These are phyloP conservation scores for Elongisporangium senticosum DNA, from an alignment of 352 stramenopile species.

Conservation along the genomic window DNA sequence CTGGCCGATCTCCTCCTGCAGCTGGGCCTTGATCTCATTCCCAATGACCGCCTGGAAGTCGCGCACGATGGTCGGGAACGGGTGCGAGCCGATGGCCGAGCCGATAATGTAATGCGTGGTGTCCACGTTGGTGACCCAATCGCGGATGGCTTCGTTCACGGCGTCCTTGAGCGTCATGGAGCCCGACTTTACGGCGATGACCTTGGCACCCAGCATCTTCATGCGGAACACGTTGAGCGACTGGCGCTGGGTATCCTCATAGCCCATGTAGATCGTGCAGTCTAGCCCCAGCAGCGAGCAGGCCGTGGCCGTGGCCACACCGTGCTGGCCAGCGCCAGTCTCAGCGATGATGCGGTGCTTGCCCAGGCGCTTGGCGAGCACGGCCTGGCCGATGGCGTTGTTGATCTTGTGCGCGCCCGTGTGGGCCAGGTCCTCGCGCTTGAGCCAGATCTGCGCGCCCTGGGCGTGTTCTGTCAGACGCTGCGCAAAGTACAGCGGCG, in stretches of 20 bases:
- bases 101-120: conserved; percentile 99
- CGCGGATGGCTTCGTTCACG: conserved; percentile 98
- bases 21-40: conserved; percentile 91
- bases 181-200: conserved; percentile 95
- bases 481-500: conserved; percentile 95
- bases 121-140: conserved; percentile 99
- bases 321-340: conserved; percentile 97
- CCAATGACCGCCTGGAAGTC: conserved; percentile 98
- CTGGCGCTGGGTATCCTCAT: conserved; percentile 96
- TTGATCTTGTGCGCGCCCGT: conserved; percentile 99
- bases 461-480: conserved; percentile 92
- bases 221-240: conserved; percentile 98
- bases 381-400: conserved; percentile 95
- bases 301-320: conserved; percentile 96
- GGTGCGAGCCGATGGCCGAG: conserved; percentile 96
- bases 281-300: conserved; percentile 95
- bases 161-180: conserved; percentile 97
- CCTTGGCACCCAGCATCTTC: conserved; percentile 99
- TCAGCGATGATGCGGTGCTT: conserved; percentile 98
- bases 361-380: conserved; percentile 94
- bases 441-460: conserved; percentile 96
- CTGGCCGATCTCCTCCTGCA: conserved; percentile 92
- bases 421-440: conserved; percentile 97
- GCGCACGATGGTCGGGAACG: conserved; percentile 97
- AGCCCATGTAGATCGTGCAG: conserved; percentile 99